Percentiles rank a stretch among this genome's conserved stretches.
phyloP scores from a whole-genome alignment of 2,329 filamentous ascomycete species.

The Penicillium freii region DNA sequence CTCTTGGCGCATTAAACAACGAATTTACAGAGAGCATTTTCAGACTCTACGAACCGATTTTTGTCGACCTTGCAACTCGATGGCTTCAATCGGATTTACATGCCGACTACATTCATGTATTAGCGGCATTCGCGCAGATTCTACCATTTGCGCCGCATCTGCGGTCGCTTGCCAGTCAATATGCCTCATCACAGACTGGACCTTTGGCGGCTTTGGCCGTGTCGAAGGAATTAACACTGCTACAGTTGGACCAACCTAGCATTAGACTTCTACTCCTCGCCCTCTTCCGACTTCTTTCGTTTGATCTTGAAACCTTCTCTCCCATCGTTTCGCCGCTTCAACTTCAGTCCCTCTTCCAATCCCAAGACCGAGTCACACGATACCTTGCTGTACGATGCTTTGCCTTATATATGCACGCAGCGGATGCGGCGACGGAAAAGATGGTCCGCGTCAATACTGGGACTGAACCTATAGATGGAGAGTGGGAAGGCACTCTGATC shows the following conservation, averaged over 20 bases:
- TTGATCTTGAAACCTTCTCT: conserved; percentile 68
- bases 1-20: conserved; percentile 66
- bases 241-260: conserved; percentile 37
- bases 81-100: conserved; percentile 57
- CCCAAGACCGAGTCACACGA: conserved; percentile 59
- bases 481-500: conserved; percentile 71
- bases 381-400: conserved; percentile 82
- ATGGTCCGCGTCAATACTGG: conserved; percentile 68
- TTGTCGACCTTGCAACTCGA: conserved; percentile 78
- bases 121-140: conserved; percentile 74
- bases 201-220: conserved; percentile 34
- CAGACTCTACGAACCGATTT: conserved; percentile 68
- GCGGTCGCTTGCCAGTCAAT: conserved; percentile 65
- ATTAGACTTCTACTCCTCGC: conserved; percentile 60
- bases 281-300: conserved; percentile 74
- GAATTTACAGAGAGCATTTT: conserved; percentile 72
- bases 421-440: conserved; percentile 73
- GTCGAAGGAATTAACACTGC: conserved; percentile 30
- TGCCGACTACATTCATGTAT: conserved; percentile 44
- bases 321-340: conserved; percentile 63
- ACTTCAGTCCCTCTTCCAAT: conserved; percentile 67
- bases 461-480: conserved; percentile 61
- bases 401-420: conserved; percentile 72
- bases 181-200: conserved; percentile 36
- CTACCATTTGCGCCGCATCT: conserved; percentile 80